Evolutionary conservation across 495 filamentous ascomycete genomes (phyloP).

Genomic region (Penicillium mononematosum): DNA sequence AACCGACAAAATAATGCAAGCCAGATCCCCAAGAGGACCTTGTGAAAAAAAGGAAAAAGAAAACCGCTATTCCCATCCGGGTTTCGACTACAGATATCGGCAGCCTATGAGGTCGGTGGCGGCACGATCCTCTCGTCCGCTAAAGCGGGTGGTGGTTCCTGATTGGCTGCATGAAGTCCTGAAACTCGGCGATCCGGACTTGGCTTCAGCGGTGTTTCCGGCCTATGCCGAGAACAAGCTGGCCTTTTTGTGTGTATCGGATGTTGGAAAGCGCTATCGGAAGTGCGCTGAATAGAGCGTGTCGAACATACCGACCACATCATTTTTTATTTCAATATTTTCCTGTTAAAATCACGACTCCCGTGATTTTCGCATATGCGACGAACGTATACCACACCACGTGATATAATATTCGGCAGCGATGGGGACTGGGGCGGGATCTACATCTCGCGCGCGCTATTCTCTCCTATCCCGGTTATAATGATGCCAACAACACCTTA

Average conservation of each 20-base stretch:
- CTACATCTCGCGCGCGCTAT: constrained; percentile 15
- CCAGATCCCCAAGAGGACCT: constrained; percentile 23
- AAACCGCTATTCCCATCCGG: constrained; percentile 5
- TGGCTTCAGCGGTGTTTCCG: constrained; percentile 28
- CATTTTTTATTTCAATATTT: constrained; percentile 3
- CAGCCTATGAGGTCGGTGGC: constrained; percentile 33
- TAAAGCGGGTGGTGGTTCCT: constrained; percentile 1
- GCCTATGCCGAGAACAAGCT: constrained; percentile 21
- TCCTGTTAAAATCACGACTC: neutral
- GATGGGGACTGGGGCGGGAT: constrained; percentile 16
- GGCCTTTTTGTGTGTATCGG: constrained; percentile 5
- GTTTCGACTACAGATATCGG: constrained; percentile 13
- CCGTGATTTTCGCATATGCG: neutral
- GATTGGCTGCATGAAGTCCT: constrained; percentile 24
- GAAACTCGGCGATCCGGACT: constrained; percentile 37
- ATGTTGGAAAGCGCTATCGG: constrained; percentile 10
- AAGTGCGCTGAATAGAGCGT: constrained; percentile 2
- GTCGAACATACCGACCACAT: neutral
- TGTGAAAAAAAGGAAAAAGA: neutral
- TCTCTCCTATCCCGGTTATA: constrained; percentile 5
- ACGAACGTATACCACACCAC: neutral
- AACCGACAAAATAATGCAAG: constrained; percentile 3
- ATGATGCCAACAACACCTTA: neutral
- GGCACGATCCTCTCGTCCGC: constrained; percentile 24
- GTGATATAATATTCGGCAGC: constrained; percentile 12